Base-by-base conservation (phyloP, 352 stramenopile genomes). In the Phytophthora crassamura region DNA sequence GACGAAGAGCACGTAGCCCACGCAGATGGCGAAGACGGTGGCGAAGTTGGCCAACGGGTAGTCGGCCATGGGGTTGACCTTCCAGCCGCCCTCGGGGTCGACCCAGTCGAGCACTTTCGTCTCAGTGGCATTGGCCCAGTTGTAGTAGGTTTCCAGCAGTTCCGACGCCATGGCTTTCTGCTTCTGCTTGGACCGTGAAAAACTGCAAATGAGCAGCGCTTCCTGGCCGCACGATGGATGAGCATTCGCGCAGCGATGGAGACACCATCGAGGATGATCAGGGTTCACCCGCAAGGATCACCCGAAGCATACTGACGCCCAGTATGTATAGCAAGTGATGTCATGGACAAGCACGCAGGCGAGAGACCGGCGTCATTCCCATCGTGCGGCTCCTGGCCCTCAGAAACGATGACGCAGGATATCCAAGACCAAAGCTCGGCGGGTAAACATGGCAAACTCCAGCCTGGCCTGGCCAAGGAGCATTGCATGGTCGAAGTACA, bases 1-100 rank as follows among this genome's bases (percentile, higher is more conserved):
- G 32, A 94, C 81, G 52, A 92, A 90, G 33, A 78, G 30, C 40
- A 91, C 33, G 72, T 94, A 94, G 36, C 52, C 78, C 11, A 89
- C 53, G 49, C 81, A 88, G 50, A 90, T 77, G 25, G 75, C 73
- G 58, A 75, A 86, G 32, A 84, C 82, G 25, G 47, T 82, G 55
- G 77, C 74, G 25, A 90, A 89, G 75, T 87, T 74, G 38, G 80
- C 77, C 3, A 91, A 70, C 64, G 84, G 84, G 61, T 86, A 89
- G 39, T 85, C 50, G 4, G 66, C 53, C 80, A 91, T 90, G 8
- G 86, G 78, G 47, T 77, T 61, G 11, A 81, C 51, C 72, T 90
- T 91, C 74, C 85, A 92, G 38, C 69, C 67, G 15, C 74, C 78
- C 7, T 67, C 57, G 4, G 80, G 78, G 73, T 93, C 84, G 16